Evolutionary conservation across 305 asterid species (phyloP).

Genomic region (Fraxinus albicans): DNA sequence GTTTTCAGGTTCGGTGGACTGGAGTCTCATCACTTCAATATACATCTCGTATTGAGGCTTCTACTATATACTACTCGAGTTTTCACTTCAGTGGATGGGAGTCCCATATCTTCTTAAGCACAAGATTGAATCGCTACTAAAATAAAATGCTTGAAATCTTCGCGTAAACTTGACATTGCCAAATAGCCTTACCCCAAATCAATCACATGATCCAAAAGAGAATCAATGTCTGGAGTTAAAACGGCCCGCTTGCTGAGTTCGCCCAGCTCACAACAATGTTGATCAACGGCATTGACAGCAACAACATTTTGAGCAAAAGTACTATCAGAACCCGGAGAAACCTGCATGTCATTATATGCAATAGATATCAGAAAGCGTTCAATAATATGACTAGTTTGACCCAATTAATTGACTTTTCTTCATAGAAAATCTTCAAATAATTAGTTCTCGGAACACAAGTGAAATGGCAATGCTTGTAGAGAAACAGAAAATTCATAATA

Average conservation of each 20-base stretch:
- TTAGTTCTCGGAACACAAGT: background rate
- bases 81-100: background rate
- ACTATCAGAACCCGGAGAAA: constrained; percentile 46
- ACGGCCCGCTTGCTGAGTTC: constrained; percentile 39
- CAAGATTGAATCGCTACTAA: background rate
- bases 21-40: background rate
- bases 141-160: background rate
- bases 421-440: background rate
- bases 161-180: background rate
- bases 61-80: background rate
- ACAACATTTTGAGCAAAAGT: constrained; percentile 40
- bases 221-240: constrained; percentile 53
- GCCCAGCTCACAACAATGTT: constrained; percentile 46
- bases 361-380: background rate
- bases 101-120: background rate
- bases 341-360: constrained; percentile 44
- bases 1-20: background rate
- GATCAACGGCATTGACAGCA: constrained; percentile 40
- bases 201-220: constrained; percentile 25
- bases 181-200: constrained; percentile 17
- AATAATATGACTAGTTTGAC: background rate
- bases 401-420: background rate
- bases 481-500: background rate
- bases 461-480: background rate
- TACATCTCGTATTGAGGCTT: background rate